Base-by-base conservation (phyloP, 2,329 filamentous ascomycete genomes). In the Botrytis medusae region DNA sequence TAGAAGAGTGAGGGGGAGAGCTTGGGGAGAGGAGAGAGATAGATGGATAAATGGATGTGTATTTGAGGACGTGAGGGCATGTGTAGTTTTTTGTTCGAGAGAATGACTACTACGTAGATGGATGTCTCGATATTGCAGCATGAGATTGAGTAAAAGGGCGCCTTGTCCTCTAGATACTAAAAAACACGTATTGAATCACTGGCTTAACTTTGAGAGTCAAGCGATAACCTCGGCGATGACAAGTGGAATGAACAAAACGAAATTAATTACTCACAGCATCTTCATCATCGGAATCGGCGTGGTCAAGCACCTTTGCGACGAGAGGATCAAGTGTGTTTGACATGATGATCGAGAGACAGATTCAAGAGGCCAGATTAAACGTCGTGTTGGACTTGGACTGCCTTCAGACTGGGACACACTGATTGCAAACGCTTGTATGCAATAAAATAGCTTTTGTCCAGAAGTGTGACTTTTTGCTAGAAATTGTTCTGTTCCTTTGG, bases 261-360 rank as follows among this genome's bases (percentile, higher is more conserved):
- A 71, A 64, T 51, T 2, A 48, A 29, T 8, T 44, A 72, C 71
- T 72, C 46, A 72, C 71, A 48, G 86, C 87, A 80, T 89, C 87
- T 81, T 89, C 88, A 75, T 88, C 86, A 75, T 88, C 87, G 1
- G 80, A 81, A 57, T 77, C 74, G 48, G 87, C 81, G 51, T 75
- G 72, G 68, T 83, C 87, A 44, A 88, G 82, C 34, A 88, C 78
- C 42, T 81, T 81, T 62, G 87, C 86, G 48, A 88, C 87, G 74
- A 84, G 84, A 62, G 84, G 78, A 78, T 88, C 87, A 71, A 88
- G 77, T 57, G 61, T 60, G 12, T 72, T 72, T 18, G 71, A 72
- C 71, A 72, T 72, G 18, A 25, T 60, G 37, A 37, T 59, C 44
- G 40, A 54, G n/a, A 44, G 18, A 51, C 9, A 42, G 29, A 20